Evolutionary conservation across 495 filamentous ascomycete genomes (phyloP).

Genomic region (Podospora appendiculata): DNA sequence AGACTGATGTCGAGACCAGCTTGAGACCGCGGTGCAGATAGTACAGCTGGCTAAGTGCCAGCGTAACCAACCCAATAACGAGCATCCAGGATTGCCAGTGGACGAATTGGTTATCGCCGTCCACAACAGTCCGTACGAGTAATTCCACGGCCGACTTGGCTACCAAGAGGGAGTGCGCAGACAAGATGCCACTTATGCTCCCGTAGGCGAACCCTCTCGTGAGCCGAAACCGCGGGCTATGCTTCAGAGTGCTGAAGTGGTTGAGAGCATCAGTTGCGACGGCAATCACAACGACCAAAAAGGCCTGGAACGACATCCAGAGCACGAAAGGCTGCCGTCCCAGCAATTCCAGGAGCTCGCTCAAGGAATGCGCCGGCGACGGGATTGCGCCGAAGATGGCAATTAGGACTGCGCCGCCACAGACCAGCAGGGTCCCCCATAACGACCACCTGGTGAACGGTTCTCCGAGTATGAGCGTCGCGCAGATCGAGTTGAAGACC

Average conservation of each 20-base stretch:
- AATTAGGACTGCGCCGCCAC: conserved; percentile 77
- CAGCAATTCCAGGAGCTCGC: conserved; percentile 72
- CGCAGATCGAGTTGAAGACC: conserved; percentile 97
- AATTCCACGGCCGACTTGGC: conserved; percentile 97
- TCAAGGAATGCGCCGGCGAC: conserved; percentile 86
- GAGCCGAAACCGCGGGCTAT: conserved; percentile 60
- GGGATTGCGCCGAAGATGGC: conserved; percentile 89
- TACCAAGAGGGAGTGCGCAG: conserved; percentile 85
- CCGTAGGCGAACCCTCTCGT: conserved; percentile 82
- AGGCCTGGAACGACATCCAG: conserved; percentile 77
- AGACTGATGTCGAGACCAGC: conserved; percentile 86
- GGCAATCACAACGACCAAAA: conserved; percentile 64
- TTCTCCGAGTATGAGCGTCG: conserved; percentile 86
- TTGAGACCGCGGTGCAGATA: conserved; percentile 92
- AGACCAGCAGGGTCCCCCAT: conserved; percentile 81
- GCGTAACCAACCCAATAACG: conserved; percentile 66
- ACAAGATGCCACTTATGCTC: conserved; percentile 83
- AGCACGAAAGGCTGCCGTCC: conserved; percentile 68
- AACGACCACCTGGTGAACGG: conserved; percentile 90
- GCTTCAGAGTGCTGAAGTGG: conserved; percentile 40
- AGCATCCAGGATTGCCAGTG: conserved; percentile 97
- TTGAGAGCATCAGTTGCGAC: conserved; percentile 52
- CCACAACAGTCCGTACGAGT: conserved; percentile 84
- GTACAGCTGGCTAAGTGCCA: conserved; percentile 89
- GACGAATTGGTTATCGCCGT: conserved; percentile 88